Evolutionary conservation across 2,329 filamentous ascomycete species (phyloP), one percentile per base, ranked within the genome.

Genomic region (Neonectria ditissima): DNA sequence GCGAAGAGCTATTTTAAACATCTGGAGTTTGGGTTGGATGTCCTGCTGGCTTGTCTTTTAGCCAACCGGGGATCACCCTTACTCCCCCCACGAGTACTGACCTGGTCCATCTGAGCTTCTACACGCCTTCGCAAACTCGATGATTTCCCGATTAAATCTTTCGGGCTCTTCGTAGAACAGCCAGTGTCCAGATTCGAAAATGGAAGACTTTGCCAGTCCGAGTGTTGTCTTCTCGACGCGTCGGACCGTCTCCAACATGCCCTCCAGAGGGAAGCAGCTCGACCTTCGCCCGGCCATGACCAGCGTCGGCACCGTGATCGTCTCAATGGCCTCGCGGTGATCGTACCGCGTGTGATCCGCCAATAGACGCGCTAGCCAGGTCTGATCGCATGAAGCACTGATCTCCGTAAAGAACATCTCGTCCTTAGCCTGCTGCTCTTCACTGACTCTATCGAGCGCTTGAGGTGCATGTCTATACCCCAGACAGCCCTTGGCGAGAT

Each of bases 341-440:
- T 74, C 72, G 16, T 72, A 74, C 5, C 72, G 66, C 14, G 72
- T 74, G 45, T 74, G 72, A n/a, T 74, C 72, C 18, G 68, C 66
- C 5, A 74, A 55, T 7, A 74, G 61, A 34, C 72, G 66, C n/a
- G 70, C 72, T 54, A 74, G 44, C 72, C 72, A 74, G 14, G 37
- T 66, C 55, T 72, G 70, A 30, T 74, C 66, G 54, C 72, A 74
- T 45, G 60, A 56, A 22, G 69, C 72, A 54, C 72, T 74, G 39
- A 74, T 74, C 11, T 65, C 55, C 24, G 68, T 74, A 41, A 74
- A 74, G 50, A 74, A 74, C 14, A 45, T 43, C 45, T 73, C 70
- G 32, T 74, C 72, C 30, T 65, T 66, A 8, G 45, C 66, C 53
- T 65, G 56, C 54, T 74, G 65, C 45, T 72, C 70, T 20, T 56